phyloP scores from a whole-genome alignment of 768 basidiomycete species.

The Chalciporus piperatus region DNA sequence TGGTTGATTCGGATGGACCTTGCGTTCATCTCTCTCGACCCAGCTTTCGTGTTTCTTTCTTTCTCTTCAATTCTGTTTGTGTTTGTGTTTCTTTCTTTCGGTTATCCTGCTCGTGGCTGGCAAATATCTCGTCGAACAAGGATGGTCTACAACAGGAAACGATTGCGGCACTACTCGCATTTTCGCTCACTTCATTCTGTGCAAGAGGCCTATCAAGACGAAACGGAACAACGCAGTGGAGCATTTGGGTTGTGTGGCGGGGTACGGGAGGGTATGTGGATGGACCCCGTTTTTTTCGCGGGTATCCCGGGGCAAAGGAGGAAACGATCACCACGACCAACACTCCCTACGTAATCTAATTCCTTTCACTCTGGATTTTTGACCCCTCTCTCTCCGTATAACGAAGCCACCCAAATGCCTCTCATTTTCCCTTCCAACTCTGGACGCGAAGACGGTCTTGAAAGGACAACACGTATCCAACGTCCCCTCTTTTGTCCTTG shows the following conservation, averaged over 20 bases:
- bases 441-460: no score
- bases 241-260: slow-evolving; percentile 1
- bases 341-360: slow-evolving; percentile 31
- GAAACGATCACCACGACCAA: slow-evolving; percentile 21
- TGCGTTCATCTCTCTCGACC: slow-evolving; percentile 26
- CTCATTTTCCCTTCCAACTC: background rate
- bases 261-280: slow-evolving; percentile 11
- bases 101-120: slow-evolving; percentile 15
- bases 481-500: no score
- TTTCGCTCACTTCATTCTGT: slow-evolving; percentile 6
- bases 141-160: slow-evolving; percentile 17
- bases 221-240: slow-evolving; percentile 13
- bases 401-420: background rate
- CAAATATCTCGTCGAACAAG: slow-evolving; percentile 27
- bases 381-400: background rate
- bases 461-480: no score
- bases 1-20: slow-evolving; percentile 33
- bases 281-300: slow-evolving; percentile 13
- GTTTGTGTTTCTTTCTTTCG: slow-evolving; percentile 15
- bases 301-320: slow-evolving; percentile 20
- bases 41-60: slow-evolving; percentile 31
- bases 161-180: slow-evolving; percentile 14
- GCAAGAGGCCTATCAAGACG: slow-evolving; percentile 6
- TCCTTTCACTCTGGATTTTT: slow-evolving; percentile 28
- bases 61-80: slow-evolving; percentile 22